A percentile compares a stretch with the other conserved stretches of the same genome.
Conservation (phyloP, 305 asterid species). For the Salvia sclarea region DNA sequence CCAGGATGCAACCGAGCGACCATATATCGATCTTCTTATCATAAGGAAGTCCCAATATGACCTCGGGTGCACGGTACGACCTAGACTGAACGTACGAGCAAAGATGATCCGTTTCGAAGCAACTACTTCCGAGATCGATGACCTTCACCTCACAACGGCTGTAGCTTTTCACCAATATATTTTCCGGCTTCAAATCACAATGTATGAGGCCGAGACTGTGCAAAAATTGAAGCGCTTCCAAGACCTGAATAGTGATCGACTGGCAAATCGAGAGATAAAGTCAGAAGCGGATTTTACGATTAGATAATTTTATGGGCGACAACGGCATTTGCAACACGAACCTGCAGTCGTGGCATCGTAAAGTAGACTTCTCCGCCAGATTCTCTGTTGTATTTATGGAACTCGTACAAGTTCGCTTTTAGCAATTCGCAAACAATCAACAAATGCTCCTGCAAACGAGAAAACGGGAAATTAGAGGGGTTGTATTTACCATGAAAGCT, state of each 20-base stretch:
- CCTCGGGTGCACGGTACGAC: conserved; percentile 98
- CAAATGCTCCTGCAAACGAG: conserved; percentile 79
- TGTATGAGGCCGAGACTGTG: conserved; percentile 98
- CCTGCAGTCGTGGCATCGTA: conserved; percentile 99
- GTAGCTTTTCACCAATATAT: conserved; percentile 97
- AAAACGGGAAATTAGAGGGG: conserved; percentile 13
- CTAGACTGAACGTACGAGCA: conserved; percentile 98
- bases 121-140: conserved; percentile 98
- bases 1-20: conserved; percentile 99
- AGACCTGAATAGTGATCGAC: conserved; percentile 94
- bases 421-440: conserved; percentile 94
- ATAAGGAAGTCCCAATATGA: conserved; percentile 94
- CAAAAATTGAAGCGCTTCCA: conserved; percentile 92
- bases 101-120: conserved; percentile 95
- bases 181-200: conserved; percentile 98
- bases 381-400: conserved; percentile 94
- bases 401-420: conserved; percentile 94
- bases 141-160: conserved; percentile 99
- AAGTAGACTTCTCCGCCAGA: conserved; percentile 99
- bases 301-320: conserved; percentile 10
- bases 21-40: conserved; percentile 92
- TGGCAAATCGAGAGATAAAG: conserved; percentile 37
- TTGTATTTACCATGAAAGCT: conserved; percentile 6
- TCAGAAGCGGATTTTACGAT: conserved; percentile 21
- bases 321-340: conserved; percentile 32